These are phyloP conservation scores for Trypanosoma theileri DNA, from an alignment of 208 protist species.

Conservation along the genomic window DNA sequence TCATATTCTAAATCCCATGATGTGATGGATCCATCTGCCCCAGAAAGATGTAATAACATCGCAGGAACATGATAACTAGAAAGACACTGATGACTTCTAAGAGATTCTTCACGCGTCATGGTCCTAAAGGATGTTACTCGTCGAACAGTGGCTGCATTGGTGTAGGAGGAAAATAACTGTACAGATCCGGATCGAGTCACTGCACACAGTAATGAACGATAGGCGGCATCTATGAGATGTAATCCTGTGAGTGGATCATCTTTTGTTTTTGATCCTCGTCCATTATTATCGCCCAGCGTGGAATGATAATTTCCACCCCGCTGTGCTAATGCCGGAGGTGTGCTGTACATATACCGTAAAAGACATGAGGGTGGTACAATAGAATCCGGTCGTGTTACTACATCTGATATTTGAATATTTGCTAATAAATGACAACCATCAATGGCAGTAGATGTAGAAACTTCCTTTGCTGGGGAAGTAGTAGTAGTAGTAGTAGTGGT, in stretches of 20 bases:
- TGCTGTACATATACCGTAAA: slow-evolving; percentile 21
- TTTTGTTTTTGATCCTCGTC: too few species aligned
- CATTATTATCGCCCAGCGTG: too few species aligned
- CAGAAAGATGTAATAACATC: slow-evolving; percentile 53
- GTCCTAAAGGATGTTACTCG: slow-evolving; percentile 71
- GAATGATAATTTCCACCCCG: background rate
- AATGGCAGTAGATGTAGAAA: background rate
- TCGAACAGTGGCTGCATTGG: slow-evolving; percentile 28
- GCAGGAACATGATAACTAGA: slow-evolving; percentile 68
- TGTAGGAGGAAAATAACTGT: slow-evolving; percentile 60
- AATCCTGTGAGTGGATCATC: slow-evolving; percentile 37
- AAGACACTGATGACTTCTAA: slow-evolving; percentile 48
- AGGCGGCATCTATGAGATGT: slow-evolving; percentile 72
- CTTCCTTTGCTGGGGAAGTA: background rate
- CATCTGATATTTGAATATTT: slow-evolving; percentile 11
- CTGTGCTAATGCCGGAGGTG: slow-evolving; percentile 4
- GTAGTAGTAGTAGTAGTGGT: background rate
- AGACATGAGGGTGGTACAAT: slow-evolving; percentile 6
- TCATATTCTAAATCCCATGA: slow-evolving; percentile 56
- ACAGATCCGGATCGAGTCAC: slow-evolving; percentile 71
- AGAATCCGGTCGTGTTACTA: slow-evolving; percentile 4
- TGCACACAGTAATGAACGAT: slow-evolving; percentile 64
- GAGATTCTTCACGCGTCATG: slow-evolving; percentile 34
- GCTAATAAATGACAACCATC: background rate
- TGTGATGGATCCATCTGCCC: slow-evolving; percentile 39